Conservation (phyloP, 2,329 filamentous ascomycete genomes). For the Fusarium sp. region DNA sequence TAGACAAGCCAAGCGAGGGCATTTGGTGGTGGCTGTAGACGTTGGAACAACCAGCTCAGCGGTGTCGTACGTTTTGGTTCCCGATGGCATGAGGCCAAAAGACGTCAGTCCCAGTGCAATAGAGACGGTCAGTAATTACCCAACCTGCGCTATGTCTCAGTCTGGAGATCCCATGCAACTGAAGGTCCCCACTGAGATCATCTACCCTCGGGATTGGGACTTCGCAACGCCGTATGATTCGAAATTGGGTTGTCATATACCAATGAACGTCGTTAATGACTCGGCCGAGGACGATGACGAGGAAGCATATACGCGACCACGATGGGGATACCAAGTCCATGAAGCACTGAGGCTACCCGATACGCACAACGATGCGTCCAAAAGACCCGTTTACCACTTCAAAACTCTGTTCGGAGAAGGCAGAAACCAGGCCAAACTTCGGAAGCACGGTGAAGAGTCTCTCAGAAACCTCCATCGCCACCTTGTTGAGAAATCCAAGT, state of each 20-base stretch:
- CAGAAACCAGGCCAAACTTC: not conserved
- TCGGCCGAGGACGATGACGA: too few relatives aligned
- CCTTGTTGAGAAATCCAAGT: too few relatives aligned
- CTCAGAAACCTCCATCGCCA: too few relatives aligned
- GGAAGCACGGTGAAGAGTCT: not conserved
- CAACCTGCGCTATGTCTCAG: not conserved
- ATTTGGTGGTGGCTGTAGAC: not conserved
- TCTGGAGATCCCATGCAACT: not conserved
- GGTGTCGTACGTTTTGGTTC: not conserved
- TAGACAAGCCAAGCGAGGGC: not conserved
- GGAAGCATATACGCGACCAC: not conserved
- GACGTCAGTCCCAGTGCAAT: not conserved
- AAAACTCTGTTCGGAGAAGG: conserved; percentile 4
- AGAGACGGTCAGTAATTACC: not conserved
- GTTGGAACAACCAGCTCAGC: conserved; percentile 5
- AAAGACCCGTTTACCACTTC: not conserved
- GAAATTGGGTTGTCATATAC: too few relatives aligned
- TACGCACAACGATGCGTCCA: not conserved
- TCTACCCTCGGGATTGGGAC: not conserved
- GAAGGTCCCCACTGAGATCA: not conserved
- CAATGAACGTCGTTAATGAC: too few relatives aligned
- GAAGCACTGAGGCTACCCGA: not conserved
- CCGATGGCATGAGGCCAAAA: not conserved
- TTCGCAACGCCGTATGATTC: not conserved
- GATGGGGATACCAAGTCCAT: conserved; percentile 13